These are phyloP conservation scores for Nidularia sp. DNA, from an alignment of 768 basidiomycete genomes.

Conservation along the genomic window DNA sequence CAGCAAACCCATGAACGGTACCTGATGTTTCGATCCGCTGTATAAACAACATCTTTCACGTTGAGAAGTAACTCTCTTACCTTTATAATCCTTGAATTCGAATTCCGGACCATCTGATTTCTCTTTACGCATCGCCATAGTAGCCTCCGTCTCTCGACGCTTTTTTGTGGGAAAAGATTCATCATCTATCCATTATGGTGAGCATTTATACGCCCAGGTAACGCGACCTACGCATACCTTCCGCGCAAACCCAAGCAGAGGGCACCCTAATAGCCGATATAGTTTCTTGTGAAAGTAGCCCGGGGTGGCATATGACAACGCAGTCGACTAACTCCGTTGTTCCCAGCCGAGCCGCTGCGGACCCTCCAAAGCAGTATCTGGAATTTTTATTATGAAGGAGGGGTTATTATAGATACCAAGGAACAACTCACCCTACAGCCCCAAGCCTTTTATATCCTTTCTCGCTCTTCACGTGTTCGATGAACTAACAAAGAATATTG, in stretches of 20 bases:
- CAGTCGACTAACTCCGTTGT: conserved; percentile 10
- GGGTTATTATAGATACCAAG: background rate
- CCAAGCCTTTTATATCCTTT: conserved; percentile 40
- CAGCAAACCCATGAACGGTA: background rate
- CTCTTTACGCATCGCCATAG: background rate
- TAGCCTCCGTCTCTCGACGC: background rate
- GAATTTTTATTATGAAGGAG: background rate
- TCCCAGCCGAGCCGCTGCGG: conserved; percentile 11
- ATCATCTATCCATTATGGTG: background rate
- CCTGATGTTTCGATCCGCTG: background rate
- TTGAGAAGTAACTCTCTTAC: background rate
- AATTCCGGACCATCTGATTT: background rate
- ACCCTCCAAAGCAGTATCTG: conserved; percentile 18
- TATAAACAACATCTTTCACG: background rate
- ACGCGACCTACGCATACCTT: conserved; percentile 6
- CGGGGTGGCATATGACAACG: conserved; percentile 16
- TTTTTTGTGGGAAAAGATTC: background rate
- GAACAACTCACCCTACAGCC: conserved; percentile 31
- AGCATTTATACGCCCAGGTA: background rate
- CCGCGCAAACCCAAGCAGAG: conserved; percentile 17
- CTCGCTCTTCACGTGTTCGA: conserved; percentile 26
- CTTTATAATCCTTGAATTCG: background rate
- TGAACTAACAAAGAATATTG: conserved; percentile 22
- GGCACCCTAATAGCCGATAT: conserved; percentile 9
- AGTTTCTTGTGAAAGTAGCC: background rate